Evolutionary conservation across 2,329 filamentous ascomycete species (phyloP), one percentile per base, ranked within the genome.

Genomic region (Fusarium stilboides): DNA sequence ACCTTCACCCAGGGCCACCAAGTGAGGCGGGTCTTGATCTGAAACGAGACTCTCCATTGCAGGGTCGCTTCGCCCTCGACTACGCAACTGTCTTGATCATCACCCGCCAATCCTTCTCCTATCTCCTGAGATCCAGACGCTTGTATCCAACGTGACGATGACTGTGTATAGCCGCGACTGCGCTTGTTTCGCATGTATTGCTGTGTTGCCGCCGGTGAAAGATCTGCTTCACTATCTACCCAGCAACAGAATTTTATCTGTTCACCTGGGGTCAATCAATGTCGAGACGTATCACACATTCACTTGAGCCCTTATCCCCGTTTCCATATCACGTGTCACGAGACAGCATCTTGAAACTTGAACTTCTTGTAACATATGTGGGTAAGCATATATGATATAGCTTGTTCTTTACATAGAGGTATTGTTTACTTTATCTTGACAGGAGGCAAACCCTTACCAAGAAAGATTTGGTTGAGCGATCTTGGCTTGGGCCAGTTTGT

Each of bases 171-270:
- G 58, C 63, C 59, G 63, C 52, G 61, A 65, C 47, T 59, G 68
- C 70, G 70, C 70, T 73, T 73, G 70, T 73, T 71, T 72, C 70
- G 57, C 52, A 42, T 62, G 44, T 52, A 28, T 53, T 70, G 57
- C 65, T 52, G 57, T 46, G 33, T 54, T 58, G 40, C 53, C 51
- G 45, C 39, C 34, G n/a, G 52, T 33, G 36, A 31, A 44, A 44
- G 22, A 47, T 57, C 28, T 31, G 28, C 28, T 31, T 31, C 28
- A 31, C 10, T 31, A 13, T 34, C 31, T 44, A 45, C 51, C 63
- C 57, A 49, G 47, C 39, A 57, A 42, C 61, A 50, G 26, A 54
- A 50, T 40, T 24, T 34, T 56, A 37, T 52, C 53, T 33, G 31
- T 24, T 66, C 61, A 45, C 44, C 46, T 69, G 43, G 28, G 22